phyloP scores from a whole-genome alignment of 2,329 filamentous ascomycete genomes.

The Calonectria honghensis region DNA sequence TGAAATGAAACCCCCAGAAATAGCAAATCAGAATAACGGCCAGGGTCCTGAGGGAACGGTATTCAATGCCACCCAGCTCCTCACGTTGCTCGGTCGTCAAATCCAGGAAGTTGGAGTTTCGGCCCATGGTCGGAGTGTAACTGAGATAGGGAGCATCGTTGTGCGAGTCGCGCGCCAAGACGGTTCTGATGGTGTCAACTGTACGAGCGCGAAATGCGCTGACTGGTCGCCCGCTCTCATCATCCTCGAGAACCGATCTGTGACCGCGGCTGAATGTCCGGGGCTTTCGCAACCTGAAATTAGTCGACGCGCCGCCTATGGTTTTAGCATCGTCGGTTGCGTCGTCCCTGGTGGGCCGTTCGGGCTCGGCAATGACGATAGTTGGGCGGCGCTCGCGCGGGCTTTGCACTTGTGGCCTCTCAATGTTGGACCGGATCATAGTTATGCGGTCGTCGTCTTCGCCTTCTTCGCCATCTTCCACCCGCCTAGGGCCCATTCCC shows the following conservation, averaged over 20 bases:
- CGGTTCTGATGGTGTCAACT: slow-evolving; percentile 75
- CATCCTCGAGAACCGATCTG: slow-evolving; percentile 62
- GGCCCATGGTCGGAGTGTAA: slow-evolving; percentile 92
- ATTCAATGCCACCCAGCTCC: slow-evolving; percentile 96
- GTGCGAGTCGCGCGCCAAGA: slow-evolving; percentile 72
- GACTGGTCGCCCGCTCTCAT: slow-evolving; percentile 52
- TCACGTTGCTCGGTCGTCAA: slow-evolving; percentile 93
- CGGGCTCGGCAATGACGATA: slow-evolving; percentile 81
- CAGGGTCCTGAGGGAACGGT: slow-evolving; percentile 91
- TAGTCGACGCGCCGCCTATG: slow-evolving; percentile 61
- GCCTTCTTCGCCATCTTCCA: slow-evolving; percentile 64
- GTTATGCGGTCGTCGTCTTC: slow-evolving; percentile 59
- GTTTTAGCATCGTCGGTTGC: slow-evolving; percentile 66
- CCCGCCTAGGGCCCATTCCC: slow-evolving; percentile 80
- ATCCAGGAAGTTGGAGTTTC: slow-evolving; percentile 94
- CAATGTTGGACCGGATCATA: slow-evolving; percentile 54
- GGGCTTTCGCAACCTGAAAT: slow-evolving; percentile 66
- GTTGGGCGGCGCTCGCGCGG: slow-evolving; percentile 68
- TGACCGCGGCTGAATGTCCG: slow-evolving; percentile 62
- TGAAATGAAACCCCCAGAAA: slow-evolving; percentile 87
- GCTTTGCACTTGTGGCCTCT: slow-evolving; percentile 49
- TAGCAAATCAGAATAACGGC: slow-evolving; percentile 86
- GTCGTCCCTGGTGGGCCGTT: slow-evolving; percentile 61
- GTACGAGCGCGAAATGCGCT: slow-evolving; percentile 67
- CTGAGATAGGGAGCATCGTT: slow-evolving; percentile 90